Percentiles rank a stretch among this genome's conserved stretches.
phyloP scores from a whole-genome alignment of 306 rosid species.

The Cercis canadensis region DNA sequence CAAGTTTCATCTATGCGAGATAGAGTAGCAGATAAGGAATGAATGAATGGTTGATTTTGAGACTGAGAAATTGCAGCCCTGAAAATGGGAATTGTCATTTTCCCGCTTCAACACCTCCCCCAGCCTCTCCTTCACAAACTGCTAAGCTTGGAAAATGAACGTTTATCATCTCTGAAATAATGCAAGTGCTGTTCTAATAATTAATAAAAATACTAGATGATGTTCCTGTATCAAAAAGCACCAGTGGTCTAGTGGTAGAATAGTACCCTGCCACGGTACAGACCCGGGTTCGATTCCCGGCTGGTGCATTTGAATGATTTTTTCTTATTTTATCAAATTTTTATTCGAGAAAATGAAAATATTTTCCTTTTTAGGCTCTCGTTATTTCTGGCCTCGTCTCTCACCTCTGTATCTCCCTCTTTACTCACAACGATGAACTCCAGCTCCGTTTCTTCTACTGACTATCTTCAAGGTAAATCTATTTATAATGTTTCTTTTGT shows the following conservation, averaged over 20 bases:
- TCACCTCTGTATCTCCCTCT: background rate
- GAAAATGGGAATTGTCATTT: slow-evolving; percentile 69
- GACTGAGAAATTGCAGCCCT: slow-evolving; percentile 60
- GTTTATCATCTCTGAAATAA: slow-evolving; percentile 24
- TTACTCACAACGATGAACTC: slow-evolving; percentile 49
- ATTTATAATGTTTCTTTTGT: background rate
- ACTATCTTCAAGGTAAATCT: slow-evolving; percentile 52
- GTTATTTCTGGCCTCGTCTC: background rate
- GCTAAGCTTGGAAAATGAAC: slow-evolving; percentile 24
- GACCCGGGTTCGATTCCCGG: slow-evolving; percentile 90
- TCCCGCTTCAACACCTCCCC: slow-evolving; percentile 46
- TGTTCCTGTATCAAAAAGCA: too few relatives aligned
- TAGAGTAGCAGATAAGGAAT: slow-evolving; percentile 37
- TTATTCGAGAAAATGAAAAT: too few relatives aligned
- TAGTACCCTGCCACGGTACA: slow-evolving; percentile 83
- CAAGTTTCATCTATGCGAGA: slow-evolving; percentile 41
- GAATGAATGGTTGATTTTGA: slow-evolving; percentile 53
- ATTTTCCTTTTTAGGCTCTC: too few relatives aligned
- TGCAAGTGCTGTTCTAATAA: too few relatives aligned
- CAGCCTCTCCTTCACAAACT: slow-evolving; percentile 28
- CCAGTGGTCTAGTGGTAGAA: slow-evolving; percentile 99
- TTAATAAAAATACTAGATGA: too few relatives aligned
- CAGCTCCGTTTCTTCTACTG: slow-evolving; percentile 37
- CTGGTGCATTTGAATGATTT: slow-evolving; percentile 62
- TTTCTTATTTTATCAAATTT: too few relatives aligned